Percentiles rank a stretch among this genome's conserved stretches.
phyloP scores from a whole-genome alignment of 257 asterid species.

The Nicotiana otophora region DNA sequence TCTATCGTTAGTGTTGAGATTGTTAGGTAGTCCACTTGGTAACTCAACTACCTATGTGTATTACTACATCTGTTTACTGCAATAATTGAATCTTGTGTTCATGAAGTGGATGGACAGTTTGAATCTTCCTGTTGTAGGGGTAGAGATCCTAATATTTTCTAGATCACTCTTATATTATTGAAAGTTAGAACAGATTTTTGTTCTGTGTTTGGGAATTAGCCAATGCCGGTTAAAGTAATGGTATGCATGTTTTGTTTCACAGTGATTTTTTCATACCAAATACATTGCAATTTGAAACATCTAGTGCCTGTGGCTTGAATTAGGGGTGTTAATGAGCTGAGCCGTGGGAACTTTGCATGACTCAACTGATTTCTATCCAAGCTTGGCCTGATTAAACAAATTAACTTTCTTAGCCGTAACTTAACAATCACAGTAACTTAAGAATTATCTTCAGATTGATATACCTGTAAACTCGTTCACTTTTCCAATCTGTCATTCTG shows the following conservation, averaged over 20 bases:
- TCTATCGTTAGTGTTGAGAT: not conserved
- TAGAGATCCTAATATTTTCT: not conserved
- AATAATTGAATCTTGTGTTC: not conserved
- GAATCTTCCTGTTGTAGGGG: conserved; percentile 1
- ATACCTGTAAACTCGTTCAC: not conserved
- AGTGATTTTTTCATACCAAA: conserved; percentile 1
- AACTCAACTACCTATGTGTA: not conserved
- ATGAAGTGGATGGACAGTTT: not conserved
- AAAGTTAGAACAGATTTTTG: not conserved
- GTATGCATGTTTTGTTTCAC: not conserved
- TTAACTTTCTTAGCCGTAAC: not conserved
- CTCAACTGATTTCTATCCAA: not conserved
- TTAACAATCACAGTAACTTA: not conserved
- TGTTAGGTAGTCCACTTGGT: not conserved
- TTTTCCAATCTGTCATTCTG: not conserved
- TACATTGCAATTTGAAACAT: not conserved
- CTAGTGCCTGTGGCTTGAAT: not conserved
- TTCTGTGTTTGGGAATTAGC: not conserved
- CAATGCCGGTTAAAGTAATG: not conserved
- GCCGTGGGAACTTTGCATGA: not conserved
- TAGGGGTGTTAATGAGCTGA: not conserved
- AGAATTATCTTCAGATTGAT: too few species aligned
- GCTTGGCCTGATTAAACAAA: not conserved
- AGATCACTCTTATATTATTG: not conserved
- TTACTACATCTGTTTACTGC: not conserved